Percentiles rank a stretch among this genome's conserved stretches.
phyloP scores from a whole-genome alignment of 2,329 filamentous ascomycete genomes.

The Xylaria polymorpha region DNA sequence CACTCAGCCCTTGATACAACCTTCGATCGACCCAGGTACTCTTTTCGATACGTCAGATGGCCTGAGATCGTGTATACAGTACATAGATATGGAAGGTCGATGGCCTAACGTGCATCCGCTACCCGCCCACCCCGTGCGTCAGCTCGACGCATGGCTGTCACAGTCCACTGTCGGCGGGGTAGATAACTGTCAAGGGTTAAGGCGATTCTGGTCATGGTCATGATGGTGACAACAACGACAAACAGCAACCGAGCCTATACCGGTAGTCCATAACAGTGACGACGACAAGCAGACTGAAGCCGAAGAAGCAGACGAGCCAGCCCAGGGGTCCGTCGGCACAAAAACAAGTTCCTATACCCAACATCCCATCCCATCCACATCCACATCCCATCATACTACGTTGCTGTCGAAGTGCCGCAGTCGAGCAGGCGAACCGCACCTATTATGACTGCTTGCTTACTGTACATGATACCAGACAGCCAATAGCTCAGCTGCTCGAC shows the following conservation, averaged over 20 bases:
- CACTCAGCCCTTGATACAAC: constrained; percentile 22
- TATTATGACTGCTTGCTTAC: constrained; percentile 32
- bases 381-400: constrained; percentile 24
- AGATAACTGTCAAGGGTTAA: neutral
- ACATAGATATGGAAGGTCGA: constrained; percentile 12
- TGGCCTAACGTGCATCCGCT: neutral
- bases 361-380: neutral
- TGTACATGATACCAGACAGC: constrained; percentile 20
- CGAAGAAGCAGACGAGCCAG: neutral
- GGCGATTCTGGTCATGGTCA: neutral
- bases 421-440: constrained; percentile 18
- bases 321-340: constrained; percentile 11
- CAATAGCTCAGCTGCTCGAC: constrained; percentile 18
- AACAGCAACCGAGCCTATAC: no score
- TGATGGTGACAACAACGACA: neutral
- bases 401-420: constrained; percentile 24
- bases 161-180: constrained; percentile 24
- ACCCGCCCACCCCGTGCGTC: constrained; percentile 13
- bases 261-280: neutral
- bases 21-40: constrained; percentile 8
- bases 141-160: constrained; percentile 14
- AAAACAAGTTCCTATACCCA: constrained; percentile 23
- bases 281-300: neutral
- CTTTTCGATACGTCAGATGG: neutral
- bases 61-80: neutral